Percentiles rank a stretch among this genome's conserved stretches.
phyloP scores from a whole-genome alignment of 306 rosid species.

The Dryas alaskensis region DNA sequence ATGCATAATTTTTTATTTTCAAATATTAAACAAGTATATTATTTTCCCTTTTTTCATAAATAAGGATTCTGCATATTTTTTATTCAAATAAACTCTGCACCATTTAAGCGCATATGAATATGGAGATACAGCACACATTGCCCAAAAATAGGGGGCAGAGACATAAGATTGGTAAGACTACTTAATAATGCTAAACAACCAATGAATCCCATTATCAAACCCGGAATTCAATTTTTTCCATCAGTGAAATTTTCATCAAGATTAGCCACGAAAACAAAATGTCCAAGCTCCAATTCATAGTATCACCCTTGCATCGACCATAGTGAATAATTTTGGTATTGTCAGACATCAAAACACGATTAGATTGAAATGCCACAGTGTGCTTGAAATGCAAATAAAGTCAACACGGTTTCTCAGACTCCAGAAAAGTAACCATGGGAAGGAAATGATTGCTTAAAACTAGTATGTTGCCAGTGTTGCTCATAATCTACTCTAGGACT shows the following conservation, averaged over 20 bases:
- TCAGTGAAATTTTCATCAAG: neutral
- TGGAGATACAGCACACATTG: neutral
- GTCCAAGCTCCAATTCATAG: conserved; percentile 3
- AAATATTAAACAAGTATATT: neutral
- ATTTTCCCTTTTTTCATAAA: neutral
- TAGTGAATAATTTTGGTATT: neutral
- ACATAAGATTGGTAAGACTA: neutral
- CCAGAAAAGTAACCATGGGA: neutral
- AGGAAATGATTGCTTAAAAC: conserved; percentile 5
- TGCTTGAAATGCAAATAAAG: neutral
- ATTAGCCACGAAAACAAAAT: neutral
- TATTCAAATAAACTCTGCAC: neutral
- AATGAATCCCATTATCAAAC: neutral
- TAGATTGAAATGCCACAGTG: neutral
- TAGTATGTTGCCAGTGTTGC: neutral
- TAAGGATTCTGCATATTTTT: neutral
- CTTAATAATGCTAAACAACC: neutral
- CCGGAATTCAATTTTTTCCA: neutral
- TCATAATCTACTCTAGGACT: neutral
- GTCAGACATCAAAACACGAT: neutral
- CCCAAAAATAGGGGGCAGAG: neutral
- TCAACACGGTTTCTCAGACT: neutral
- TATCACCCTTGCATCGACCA: conserved; percentile 7
- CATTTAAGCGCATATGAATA: neutral
- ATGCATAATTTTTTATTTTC: neutral